These are phyloP conservation scores for Jackrogersella minutella DNA, from an alignment of 495 filamentous ascomycete species.

Conservation along the genomic window DNA sequence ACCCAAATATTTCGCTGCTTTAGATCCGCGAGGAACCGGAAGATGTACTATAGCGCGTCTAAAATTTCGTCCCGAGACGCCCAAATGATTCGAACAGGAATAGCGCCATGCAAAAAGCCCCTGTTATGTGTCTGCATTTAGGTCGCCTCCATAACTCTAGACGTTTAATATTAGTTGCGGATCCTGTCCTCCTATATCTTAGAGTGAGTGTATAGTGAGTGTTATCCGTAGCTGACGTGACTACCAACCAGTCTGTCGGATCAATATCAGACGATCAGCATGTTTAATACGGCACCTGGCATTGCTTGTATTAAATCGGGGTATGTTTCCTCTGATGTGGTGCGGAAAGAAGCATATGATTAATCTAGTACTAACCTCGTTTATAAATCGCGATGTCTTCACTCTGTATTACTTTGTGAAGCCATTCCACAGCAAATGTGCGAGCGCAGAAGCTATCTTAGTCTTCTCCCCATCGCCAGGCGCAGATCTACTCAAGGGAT, in stretches of 20 bases:
- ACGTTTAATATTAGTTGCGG: neutral
- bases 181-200: conserved; percentile 11
- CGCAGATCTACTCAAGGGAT: neutral
- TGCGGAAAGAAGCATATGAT: neutral
- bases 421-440: too few species aligned
- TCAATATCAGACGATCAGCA: conserved; percentile 20
- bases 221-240: conserved; percentile 1
- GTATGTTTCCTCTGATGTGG: neutral
- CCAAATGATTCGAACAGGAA: conserved; percentile 4
- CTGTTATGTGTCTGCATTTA: neutral
- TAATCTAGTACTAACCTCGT: conserved; percentile 11
- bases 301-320: neutral
- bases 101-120: conserved; percentile 11
- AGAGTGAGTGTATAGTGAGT: conserved; percentile 16
- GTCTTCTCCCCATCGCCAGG: neutral
- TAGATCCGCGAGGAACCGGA: conserved; percentile 7
- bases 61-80: conserved; percentile 6
- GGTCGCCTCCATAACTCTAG: neutral
- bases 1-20: neutral
- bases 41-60: conserved; percentile 1
- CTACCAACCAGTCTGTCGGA: neutral
- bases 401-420: neutral
- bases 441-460: neutral
- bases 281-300: conserved; percentile 3
- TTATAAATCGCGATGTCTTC: neutral